phyloP scores from a whole-genome alignment of 352 stramenopile species.

The Elongisporangium senticosum region DNA sequence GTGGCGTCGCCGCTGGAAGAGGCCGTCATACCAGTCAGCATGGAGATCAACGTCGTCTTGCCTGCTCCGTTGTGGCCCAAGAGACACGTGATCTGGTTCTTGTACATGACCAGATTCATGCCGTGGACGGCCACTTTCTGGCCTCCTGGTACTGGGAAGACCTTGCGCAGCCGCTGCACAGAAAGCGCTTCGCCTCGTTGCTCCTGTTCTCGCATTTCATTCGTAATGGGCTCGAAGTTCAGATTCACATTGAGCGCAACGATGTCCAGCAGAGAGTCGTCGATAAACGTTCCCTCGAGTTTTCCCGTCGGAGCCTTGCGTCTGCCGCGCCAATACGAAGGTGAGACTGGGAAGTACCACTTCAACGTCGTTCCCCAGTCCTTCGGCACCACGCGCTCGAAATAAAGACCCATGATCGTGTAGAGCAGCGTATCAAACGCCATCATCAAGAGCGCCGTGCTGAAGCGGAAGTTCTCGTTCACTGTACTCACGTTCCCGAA shows the following conservation, averaged over 20 bases:
- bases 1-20: conserved; percentile 46
- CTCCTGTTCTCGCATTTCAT: conserved; percentile 36
- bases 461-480: conserved; percentile 53
- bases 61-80: conserved; percentile 91
- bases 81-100: conserved; percentile 88
- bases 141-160: conserved; percentile 66
- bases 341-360: conserved; percentile 88
- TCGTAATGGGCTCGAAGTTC: conserved; percentile 29
- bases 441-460: conserved; percentile 62
- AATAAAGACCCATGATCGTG: conserved; percentile 85
- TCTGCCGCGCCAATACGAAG: conserved; percentile 25
- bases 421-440: conserved; percentile 84
- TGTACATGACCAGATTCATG: conserved; percentile 84
- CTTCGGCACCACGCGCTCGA: conserved; percentile 87
- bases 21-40: conserved; percentile 85
- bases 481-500: conserved; percentile 29
- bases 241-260: conserved; percentile 23
- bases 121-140: conserved; percentile 77
- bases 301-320: conserved; percentile 3
- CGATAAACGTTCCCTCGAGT: neutral
- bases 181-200: conserved; percentile 25
- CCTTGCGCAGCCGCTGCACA: conserved; percentile 47
- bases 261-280: conserved; percentile 20
- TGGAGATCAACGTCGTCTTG: conserved; percentile 90
- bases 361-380: conserved; percentile 84